Conservation (phyloP, 352 stramenopile species). For the Phytophthora capsici region DNA sequence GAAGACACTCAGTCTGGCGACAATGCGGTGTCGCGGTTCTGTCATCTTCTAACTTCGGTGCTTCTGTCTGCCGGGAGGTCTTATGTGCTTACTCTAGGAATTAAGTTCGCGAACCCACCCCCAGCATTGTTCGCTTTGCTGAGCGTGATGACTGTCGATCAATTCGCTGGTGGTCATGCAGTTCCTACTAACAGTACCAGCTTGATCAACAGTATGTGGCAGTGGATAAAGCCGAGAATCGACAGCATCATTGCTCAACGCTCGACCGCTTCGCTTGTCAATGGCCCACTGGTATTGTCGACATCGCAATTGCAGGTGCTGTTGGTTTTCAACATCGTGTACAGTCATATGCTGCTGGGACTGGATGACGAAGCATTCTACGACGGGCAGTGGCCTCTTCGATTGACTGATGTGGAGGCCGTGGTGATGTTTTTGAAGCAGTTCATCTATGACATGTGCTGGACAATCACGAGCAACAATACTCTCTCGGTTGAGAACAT, state of each 20-base stretch:
- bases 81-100: slow-evolving; percentile 54
- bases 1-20: slow-evolving; percentile 7
- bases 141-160: slow-evolving; percentile 54
- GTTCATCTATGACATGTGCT: slow-evolving; percentile 77
- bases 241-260: slow-evolving; percentile 17
- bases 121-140: slow-evolving; percentile 55
- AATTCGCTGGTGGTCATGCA: slow-evolving; percentile 4
- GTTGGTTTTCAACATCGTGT: slow-evolving; percentile 69
- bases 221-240: slow-evolving; percentile 31
- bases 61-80: slow-evolving; percentile 47
- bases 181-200: slow-evolving; percentile 8
- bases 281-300: slow-evolving; percentile 24
- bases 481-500: slow-evolving; percentile 24
- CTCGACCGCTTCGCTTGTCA: slow-evolving; percentile 7
- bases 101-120: slow-evolving; percentile 54
- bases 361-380: slow-evolving; percentile 81
- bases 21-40: slow-evolving; percentile 40
- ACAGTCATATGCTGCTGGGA: slow-evolving; percentile 67
- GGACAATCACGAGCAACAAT: slow-evolving; percentile 43
- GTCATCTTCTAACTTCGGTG: slow-evolving; percentile 45
- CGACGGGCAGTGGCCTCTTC: slow-evolving; percentile 63
- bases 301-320: slow-evolving; percentile 46
- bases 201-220: slow-evolving; percentile 49
- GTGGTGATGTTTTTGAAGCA: slow-evolving; percentile 67
- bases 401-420: slow-evolving; percentile 39